Conservation (phyloP, 352 stramenopile species). For the Plasmopara viticola region DNA sequence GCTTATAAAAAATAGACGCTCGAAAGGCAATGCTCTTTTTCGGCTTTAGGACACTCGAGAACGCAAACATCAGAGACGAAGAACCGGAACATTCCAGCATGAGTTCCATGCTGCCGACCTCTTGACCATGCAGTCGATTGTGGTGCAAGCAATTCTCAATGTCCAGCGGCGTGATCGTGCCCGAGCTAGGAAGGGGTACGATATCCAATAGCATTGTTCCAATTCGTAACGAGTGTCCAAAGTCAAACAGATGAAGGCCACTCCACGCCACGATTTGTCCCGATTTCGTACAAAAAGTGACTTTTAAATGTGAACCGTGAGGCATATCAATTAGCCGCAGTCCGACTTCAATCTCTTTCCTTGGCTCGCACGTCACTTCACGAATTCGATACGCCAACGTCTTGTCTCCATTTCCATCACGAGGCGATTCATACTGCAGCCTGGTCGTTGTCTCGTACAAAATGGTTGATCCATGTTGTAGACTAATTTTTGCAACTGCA, state of each 20-base stretch:
- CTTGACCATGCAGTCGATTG: constrained; percentile 24
- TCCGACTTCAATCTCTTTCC: constrained; percentile 21
- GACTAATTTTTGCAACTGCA: constrained; percentile 21
- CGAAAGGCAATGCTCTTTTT: constrained; percentile 56
- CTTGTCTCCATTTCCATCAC: constrained; percentile 11
- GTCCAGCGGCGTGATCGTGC: constrained; percentile 47
- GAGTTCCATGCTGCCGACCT: constrained; percentile 42
- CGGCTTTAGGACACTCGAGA: constrained; percentile 41
- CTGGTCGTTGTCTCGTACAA: constrained; percentile 23
- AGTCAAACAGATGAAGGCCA: constrained; percentile 75
- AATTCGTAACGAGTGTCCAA: constrained; percentile 59
- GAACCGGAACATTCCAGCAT: constrained; percentile 37
- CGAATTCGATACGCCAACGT: constrained; percentile 6
- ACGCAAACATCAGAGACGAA: constrained; percentile 44
- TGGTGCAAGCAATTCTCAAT: constrained; percentile 65
- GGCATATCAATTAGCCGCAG: constrained; percentile 62
- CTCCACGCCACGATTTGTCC: constrained; percentile 44
- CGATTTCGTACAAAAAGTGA: constrained; percentile 47
- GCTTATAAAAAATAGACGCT: constrained; percentile 63
- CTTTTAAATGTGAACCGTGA: constrained; percentile 62
- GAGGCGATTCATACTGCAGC: constrained; percentile 12
- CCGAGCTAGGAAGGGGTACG: constrained; percentile 12
- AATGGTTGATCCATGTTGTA: constrained; percentile 28
- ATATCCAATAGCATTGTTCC: constrained; percentile 50
- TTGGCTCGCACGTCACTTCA: constrained; percentile 24